Percentiles rank a stretch among this genome's conserved stretches.
Conservation (phyloP, 371 early-diverging fungal genomes). For the Massospora cicadina region DNA sequence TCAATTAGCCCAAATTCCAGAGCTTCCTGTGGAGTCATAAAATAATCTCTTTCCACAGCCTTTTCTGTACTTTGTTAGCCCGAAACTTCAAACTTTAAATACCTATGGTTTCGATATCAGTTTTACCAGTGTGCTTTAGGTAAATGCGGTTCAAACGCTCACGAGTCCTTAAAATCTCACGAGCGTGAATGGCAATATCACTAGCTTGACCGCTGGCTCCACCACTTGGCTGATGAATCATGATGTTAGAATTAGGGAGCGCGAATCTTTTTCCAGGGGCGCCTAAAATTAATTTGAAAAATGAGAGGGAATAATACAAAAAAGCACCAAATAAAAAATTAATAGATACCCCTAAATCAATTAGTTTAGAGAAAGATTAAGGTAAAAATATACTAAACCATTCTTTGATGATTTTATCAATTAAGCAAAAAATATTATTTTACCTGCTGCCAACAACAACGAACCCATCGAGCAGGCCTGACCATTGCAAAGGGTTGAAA, state of each 20-base stretch:
- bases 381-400: too few species aligned
- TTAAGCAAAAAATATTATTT: too few species aligned
- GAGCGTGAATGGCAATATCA: conserved; percentile 93
- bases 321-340: background rate
- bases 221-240: conserved; percentile 96
- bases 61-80: conserved; percentile 28
- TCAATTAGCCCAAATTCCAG: conserved; percentile 85
- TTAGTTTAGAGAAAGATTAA: too few species aligned
- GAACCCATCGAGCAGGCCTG: conserved; percentile 98
- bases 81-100: conserved; percentile 9
- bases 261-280: conserved; percentile 73
- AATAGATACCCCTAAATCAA: too few species aligned
- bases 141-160: conserved; percentile 75
- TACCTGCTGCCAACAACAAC: conserved; percentile 72
- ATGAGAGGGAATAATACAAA: background rate
- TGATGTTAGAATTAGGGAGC: conserved; percentile 82
- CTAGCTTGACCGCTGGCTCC: conserved; percentile 94
- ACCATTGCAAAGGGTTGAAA: conserved; percentile 87
- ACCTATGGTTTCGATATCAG: conserved; percentile 67
- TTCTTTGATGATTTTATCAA: too few species aligned
- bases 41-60: conserved; percentile 86
- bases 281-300: conserved; percentile 22
- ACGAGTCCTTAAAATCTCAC: conserved; percentile 83
- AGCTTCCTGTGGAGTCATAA: conserved; percentile 86
- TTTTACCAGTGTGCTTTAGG: conserved; percentile 63